These are phyloP conservation scores for Penicillium sclerotigenum DNA, from an alignment of 2,329 filamentous ascomycete genomes.

Conservation along the genomic window DNA sequence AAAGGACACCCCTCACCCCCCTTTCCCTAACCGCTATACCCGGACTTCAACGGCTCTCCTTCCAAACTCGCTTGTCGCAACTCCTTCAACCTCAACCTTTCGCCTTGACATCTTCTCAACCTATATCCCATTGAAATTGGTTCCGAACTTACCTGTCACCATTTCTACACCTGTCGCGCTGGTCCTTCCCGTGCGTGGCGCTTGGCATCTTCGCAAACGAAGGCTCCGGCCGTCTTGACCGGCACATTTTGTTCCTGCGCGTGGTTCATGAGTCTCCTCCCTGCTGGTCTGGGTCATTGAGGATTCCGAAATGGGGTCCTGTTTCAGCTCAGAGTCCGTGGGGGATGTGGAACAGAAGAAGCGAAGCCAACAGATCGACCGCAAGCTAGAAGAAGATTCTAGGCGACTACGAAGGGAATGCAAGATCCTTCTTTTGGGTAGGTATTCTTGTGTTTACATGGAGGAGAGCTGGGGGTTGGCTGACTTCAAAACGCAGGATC, in stretches of 20 bases:
- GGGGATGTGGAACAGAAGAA: slow-evolving; percentile 93
- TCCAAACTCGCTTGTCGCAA: slow-evolving; percentile 9
- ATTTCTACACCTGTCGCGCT: neutral
- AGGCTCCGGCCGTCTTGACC: slow-evolving; percentile 23
- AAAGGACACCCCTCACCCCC: too few species aligned
- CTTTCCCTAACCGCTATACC: neutral
- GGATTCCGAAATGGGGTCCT: slow-evolving; percentile 70
- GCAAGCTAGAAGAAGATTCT: slow-evolving; percentile 88
- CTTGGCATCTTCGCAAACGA: slow-evolving; percentile 12
- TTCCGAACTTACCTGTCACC: slow-evolving; percentile 2
- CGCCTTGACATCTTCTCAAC: neutral
- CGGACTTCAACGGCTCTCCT: slow-evolving; percentile 2
- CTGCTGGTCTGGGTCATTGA: slow-evolving; percentile 23
- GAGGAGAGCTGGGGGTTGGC: slow-evolving; percentile 6
- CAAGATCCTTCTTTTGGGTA: slow-evolving; percentile 94
- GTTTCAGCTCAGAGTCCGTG: slow-evolving; percentile 77
- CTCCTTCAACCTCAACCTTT: slow-evolving; percentile 2
- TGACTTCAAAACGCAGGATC: slow-evolving; percentile 61
- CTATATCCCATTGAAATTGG: neutral
- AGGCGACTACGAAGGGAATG: slow-evolving; percentile 91
- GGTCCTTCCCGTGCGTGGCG: slow-evolving; percentile 15
- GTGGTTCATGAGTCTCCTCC: slow-evolving; percentile 22
- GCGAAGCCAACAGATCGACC: slow-evolving; percentile 92
- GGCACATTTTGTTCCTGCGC: slow-evolving; percentile 28
- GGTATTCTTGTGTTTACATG: slow-evolving; percentile 4